Evolutionary conservation across 2,329 filamentous ascomycete species (phyloP).

Genomic region (Sordariomycetes sp.): DNA sequence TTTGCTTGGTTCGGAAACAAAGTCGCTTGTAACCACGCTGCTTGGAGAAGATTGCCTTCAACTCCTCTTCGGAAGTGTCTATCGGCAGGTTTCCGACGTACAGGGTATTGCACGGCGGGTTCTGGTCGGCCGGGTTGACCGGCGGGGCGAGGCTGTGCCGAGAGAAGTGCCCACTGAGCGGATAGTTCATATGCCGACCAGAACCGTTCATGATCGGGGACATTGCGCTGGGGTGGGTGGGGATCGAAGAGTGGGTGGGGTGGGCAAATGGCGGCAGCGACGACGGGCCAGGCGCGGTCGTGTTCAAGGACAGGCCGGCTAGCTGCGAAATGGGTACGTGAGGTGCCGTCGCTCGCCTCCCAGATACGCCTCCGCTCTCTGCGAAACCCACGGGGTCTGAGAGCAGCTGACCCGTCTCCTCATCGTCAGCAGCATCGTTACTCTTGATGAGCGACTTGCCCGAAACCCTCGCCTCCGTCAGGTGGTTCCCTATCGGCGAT

Average conservation of each 20-base stretch:
- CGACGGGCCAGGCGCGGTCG: conserved; percentile 37
- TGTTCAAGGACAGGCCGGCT: conserved; percentile 60
- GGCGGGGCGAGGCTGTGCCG: conserved; percentile 67
- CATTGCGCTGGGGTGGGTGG: conserved; percentile 33
- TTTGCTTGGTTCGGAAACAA: conserved; percentile 88
- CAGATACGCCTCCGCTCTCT: conserved; percentile 31
- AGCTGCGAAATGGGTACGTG: conserved; percentile 62
- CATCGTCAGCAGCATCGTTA: conserved; percentile 52
- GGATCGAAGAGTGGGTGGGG: conserved; percentile 9
- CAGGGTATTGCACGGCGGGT: conserved; percentile 93
- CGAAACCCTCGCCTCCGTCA: conserved; percentile 50
- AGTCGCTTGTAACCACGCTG: conserved; percentile 92
- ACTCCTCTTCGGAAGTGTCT: conserved; percentile 87
- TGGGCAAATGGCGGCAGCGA: conserved; percentile 37
- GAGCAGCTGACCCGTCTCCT: conserved; percentile 62
- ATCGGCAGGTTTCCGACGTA: conserved; percentile 96
- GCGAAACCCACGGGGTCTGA: conserved; percentile 65
- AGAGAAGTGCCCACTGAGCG: conserved; percentile 31
- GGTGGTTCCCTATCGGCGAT: conserved; percentile 60
- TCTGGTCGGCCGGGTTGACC: conserved; percentile 89
- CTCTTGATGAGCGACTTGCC: conserved; percentile 66
- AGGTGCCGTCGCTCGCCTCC: conserved; percentile 61
- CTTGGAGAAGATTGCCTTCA: conserved; percentile 87
- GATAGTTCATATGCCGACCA: conserved; percentile 20
- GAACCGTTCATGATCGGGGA: conserved; percentile 36